Evolutionary conservation across 2,329 filamentous ascomycete genomes (phyloP).

Genomic region (Penicillium sp.): DNA sequence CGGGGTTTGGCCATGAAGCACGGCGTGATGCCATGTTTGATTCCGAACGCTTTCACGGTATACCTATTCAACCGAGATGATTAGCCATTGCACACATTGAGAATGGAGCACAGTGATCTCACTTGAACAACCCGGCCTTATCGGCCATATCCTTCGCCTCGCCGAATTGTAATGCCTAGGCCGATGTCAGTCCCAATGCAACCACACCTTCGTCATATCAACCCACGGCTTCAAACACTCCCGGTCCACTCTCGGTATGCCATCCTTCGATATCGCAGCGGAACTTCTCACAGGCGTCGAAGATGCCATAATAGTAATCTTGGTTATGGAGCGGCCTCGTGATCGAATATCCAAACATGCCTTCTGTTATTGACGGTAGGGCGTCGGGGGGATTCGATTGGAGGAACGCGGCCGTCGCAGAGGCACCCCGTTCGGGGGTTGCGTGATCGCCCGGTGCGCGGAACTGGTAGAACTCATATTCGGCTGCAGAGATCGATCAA

Average conservation of each 20-base stretch:
- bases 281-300: constrained; percentile 76
- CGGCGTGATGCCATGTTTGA: constrained; percentile 86
- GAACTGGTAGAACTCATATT: constrained; percentile 96
- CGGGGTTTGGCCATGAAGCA: constrained; percentile 99
- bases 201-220: not conserved
- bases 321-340: constrained; percentile 86
- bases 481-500: constrained; percentile 57
- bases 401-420: constrained; percentile 74
- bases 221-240: constrained; percentile 85
- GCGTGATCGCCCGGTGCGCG: constrained; percentile 60
- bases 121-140: constrained; percentile 89
- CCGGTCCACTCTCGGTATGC: constrained; percentile 93
- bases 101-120: constrained; percentile 18
- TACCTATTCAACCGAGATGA: constrained; percentile 53
- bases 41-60: constrained; percentile 84
- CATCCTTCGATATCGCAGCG: constrained; percentile 84
- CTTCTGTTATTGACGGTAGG: constrained; percentile 81
- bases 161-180: constrained; percentile 77
- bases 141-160: constrained; percentile 90
- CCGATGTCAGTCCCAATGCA: constrained; percentile 18
- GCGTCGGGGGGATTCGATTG: constrained; percentile 69
- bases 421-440: constrained; percentile 59
- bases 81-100: constrained; percentile 8
- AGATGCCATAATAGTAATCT: constrained; percentile 88
- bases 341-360: constrained; percentile 94